Evolutionary conservation across 2,329 filamentous ascomycete genomes (phyloP).

Genomic region (Fonsecaea multimorphosa): DNA sequence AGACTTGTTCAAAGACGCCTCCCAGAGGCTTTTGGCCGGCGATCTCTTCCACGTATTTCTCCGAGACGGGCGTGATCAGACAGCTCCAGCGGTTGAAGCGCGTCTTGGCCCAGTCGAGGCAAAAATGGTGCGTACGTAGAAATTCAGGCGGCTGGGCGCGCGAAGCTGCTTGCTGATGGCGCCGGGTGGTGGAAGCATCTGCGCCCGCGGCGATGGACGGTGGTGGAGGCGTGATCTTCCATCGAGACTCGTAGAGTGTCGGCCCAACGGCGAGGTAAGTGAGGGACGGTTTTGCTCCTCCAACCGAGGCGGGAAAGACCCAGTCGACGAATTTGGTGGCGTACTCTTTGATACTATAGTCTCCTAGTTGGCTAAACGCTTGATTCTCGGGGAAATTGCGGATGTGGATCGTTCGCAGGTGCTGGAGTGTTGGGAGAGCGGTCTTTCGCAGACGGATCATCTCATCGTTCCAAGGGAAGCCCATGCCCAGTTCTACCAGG

Average conservation of each 20-base stretch:
- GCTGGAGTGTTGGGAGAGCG: slow-evolving; percentile 32
- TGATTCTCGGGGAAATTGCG: slow-evolving; percentile 40
- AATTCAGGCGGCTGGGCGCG: slow-evolving; percentile 35
- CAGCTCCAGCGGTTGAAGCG: slow-evolving; percentile 39
- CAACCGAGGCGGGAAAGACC: slow-evolving; percentile 34
- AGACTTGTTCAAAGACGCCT: slow-evolving; percentile 40
- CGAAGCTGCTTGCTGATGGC: background rate
- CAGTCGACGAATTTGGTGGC: slow-evolving; percentile 40
- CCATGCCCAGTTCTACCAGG: slow-evolving; percentile 37
- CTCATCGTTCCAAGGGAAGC: slow-evolving; percentile 41
- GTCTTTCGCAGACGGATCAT: slow-evolving; percentile 38
- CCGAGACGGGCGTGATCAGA: slow-evolving; percentile 38
- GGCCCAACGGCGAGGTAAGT: slow-evolving; percentile 40
- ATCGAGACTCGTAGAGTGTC: slow-evolving; percentile 38
- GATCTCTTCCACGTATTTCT: slow-evolving; percentile 39
- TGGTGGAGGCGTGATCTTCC: slow-evolving; percentile 26
- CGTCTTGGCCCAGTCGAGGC: slow-evolving; percentile 39
- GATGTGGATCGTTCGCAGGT: slow-evolving; percentile 39
- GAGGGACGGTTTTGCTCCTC: slow-evolving; percentile 29
- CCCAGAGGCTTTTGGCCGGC: slow-evolving; percentile 34
- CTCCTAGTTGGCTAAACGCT: slow-evolving; percentile 37
- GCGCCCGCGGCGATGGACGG: background rate
- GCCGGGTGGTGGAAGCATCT: background rate
- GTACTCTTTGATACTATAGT: slow-evolving; percentile 40
- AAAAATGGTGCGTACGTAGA: slow-evolving; percentile 39